phyloP scores from a whole-genome alignment of 768 basidiomycete species.

The Pulveroboletus sp. region DNA sequence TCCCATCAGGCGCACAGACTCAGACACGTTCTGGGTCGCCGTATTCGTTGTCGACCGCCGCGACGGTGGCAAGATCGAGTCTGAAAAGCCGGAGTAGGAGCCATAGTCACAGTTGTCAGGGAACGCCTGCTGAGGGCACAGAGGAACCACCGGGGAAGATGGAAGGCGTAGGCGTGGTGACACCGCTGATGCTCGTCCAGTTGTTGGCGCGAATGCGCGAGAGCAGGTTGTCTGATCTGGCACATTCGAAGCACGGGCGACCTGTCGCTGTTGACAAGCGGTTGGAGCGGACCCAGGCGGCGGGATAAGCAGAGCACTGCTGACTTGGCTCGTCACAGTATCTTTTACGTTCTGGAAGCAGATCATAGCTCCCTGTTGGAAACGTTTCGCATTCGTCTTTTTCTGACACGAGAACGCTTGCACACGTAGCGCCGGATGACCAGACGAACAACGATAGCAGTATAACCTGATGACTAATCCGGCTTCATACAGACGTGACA shows the following conservation, averaged over 20 bases:
- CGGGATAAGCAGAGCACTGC: constrained; percentile 32
- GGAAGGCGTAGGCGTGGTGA: constrained; percentile 36
- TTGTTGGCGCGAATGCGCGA: constrained; percentile 67
- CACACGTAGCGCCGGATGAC: too few species aligned
- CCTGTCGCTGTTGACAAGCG: constrained; percentile 64
- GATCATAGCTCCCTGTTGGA: too few species aligned
- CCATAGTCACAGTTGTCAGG: constrained; percentile 21
- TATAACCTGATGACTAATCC: too few species aligned
- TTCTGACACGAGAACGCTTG: too few species aligned
- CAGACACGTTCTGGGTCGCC: constrained; percentile 17
- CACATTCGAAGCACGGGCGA: constrained; percentile 44
- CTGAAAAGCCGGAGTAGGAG: constrained; percentile 26
- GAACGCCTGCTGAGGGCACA: constrained; percentile 24
- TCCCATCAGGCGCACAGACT: constrained; percentile 2
- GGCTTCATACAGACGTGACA: too few species aligned
- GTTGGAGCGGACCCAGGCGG: constrained; percentile 67
- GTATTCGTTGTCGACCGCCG: constrained; percentile 11
- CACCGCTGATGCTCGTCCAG: constrained; percentile 52
- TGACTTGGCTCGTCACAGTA: not conserved
- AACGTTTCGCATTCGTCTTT: too few species aligned
- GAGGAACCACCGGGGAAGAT: constrained; percentile 16
- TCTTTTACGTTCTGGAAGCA: too few species aligned
- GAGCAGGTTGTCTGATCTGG: constrained; percentile 51
- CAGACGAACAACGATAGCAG: too few species aligned
- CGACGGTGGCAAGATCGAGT: constrained; percentile 11